Conservation (phyloP, 495 filamentous ascomycete genomes). For the Aspergillus coremiiformis region DNA sequence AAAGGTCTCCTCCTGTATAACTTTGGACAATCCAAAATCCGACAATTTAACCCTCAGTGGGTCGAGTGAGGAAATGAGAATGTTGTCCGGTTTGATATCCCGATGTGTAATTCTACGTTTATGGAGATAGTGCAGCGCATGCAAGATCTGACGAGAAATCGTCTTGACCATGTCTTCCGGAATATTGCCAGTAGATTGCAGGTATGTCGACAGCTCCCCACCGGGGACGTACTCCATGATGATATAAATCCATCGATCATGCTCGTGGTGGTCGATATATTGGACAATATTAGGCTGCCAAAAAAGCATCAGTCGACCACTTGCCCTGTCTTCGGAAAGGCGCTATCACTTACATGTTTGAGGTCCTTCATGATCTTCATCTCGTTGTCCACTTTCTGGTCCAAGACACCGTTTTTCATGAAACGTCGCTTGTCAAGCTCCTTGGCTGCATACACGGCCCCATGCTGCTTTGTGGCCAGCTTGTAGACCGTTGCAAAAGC, state of each 20-base stretch:
- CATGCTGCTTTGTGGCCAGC: conserved; percentile 70
- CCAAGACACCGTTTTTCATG: conserved; percentile 77
- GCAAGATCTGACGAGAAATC: conserved; percentile 70
- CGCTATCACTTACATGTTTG: conserved; percentile 58
- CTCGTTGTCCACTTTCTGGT: conserved; percentile 86
- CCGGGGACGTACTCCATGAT: conserved; percentile 90
- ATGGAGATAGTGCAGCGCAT: conserved; percentile 83
- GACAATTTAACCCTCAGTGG: conserved; percentile 84
- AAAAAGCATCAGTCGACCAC: conserved; percentile 4
- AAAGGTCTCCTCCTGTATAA: conserved; percentile 81
- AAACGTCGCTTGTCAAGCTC: conserved; percentile 84
- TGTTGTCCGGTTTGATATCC: conserved; percentile 97
- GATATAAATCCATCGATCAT: conserved; percentile 73
- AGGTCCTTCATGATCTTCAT: conserved; percentile 86
- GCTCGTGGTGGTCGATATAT: conserved; percentile 78
- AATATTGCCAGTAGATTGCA: conserved; percentile 52
- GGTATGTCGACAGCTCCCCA: conserved; percentile 74
- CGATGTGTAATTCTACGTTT: conserved; percentile 82
- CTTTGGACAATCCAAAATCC: conserved; percentile 93
- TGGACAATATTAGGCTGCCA: conserved; percentile 78
- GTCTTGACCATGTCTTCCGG: conserved; percentile 58
- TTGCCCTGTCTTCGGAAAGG: conserved; percentile 6
- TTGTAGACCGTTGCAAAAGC: conserved; percentile 91
- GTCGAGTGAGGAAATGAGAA: conserved; percentile 64
- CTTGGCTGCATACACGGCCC: conserved; percentile 78